phyloP scores from a whole-genome alignment of 2,329 filamentous ascomycete species.

The Trichothecium sympodiale region DNA sequence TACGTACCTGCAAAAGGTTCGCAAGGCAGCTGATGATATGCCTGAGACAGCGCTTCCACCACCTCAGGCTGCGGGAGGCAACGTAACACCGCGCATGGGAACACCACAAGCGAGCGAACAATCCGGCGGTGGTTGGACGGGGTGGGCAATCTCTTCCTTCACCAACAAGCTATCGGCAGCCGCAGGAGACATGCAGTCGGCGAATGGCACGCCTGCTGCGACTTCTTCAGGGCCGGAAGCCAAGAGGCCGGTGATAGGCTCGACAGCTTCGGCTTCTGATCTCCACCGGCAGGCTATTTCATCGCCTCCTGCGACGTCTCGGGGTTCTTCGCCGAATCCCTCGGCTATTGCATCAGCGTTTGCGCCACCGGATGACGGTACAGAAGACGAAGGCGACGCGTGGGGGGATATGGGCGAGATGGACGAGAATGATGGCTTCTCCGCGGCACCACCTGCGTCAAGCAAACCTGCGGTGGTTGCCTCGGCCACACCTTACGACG shows the following conservation, averaged over 20 bases:
- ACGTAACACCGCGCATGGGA: conserved; percentile 59
- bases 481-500: conserved; percentile 53
- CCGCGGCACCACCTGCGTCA: conserved; percentile 18
- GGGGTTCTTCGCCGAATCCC: conserved; percentile 34
- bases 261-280: conserved; percentile 42
- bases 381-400: conserved; percentile 53
- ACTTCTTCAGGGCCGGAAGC: conserved; percentile 26
- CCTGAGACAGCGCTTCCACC: conserved; percentile 71
- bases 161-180: conserved; percentile 85
- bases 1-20: conserved; percentile 69
- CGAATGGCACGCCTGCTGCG: conserved; percentile 33
- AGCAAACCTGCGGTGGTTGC: conserved; percentile 19
- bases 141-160: conserved; percentile 97
- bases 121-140: conserved; percentile 54
- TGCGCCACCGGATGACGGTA: conserved; percentile 33
- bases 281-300: conserved; percentile 50
- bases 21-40: conserved; percentile 66
- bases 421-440: conserved; percentile 28
- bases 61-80: conserved; percentile 34
- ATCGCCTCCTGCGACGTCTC: conserved; percentile 36
- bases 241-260: conserved; percentile 16
- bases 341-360: conserved; percentile 36
- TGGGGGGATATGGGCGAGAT: conserved; percentile 62
- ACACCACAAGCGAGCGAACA: conserved; percentile 52
- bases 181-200: conserved; percentile 70